Percentiles rank a stretch among this genome's conserved stretches.
These are phyloP conservation scores for Thermoascus crustaceus DNA, from an alignment of 2,329 filamentous ascomycete genomes.

Conservation along the genomic window DNA sequence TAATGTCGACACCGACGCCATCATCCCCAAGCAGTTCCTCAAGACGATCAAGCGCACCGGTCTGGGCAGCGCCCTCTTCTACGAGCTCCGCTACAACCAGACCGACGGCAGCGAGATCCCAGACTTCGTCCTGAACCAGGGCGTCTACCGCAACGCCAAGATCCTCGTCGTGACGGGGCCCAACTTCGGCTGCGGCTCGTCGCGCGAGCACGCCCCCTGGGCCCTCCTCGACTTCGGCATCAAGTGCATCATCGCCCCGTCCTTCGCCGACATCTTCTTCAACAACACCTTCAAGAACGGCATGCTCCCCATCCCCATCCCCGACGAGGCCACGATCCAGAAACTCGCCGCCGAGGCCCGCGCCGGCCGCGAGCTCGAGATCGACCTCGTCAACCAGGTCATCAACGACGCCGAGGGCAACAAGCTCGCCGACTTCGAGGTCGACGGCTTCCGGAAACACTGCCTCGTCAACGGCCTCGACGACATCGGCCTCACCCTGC, in stretches of 20 bases:
- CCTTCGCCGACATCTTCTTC: constrained; percentile 90
- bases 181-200: constrained; percentile 93
- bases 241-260: constrained; percentile 83
- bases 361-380: constrained; percentile 74
- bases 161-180: constrained; percentile 84
- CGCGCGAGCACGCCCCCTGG: constrained; percentile 94
- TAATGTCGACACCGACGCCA: constrained; percentile 97
- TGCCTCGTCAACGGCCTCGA: constrained; percentile 89
- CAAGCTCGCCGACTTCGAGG: constrained; percentile 69
- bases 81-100: constrained; percentile 65
- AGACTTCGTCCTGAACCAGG: constrained; percentile 82
- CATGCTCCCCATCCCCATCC: constrained; percentile 81
- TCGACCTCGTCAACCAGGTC: constrained; percentile 77
- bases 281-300: constrained; percentile 99
- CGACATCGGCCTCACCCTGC: constrained; percentile 91
- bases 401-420: constrained; percentile 70
- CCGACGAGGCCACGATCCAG: constrained; percentile 57
- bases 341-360: constrained; percentile 68
- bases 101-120: constrained; percentile 65
- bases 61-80: constrained; percentile 79
- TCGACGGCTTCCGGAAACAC: constrained; percentile 90
- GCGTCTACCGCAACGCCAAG: constrained; percentile 74
- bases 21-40: constrained; percentile 98
- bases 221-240: constrained; percentile 95
- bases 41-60: constrained; percentile 99